phyloP scores from a whole-genome alignment of 352 stramenopile species.

The Globisporangium megalacanthum region DNA sequence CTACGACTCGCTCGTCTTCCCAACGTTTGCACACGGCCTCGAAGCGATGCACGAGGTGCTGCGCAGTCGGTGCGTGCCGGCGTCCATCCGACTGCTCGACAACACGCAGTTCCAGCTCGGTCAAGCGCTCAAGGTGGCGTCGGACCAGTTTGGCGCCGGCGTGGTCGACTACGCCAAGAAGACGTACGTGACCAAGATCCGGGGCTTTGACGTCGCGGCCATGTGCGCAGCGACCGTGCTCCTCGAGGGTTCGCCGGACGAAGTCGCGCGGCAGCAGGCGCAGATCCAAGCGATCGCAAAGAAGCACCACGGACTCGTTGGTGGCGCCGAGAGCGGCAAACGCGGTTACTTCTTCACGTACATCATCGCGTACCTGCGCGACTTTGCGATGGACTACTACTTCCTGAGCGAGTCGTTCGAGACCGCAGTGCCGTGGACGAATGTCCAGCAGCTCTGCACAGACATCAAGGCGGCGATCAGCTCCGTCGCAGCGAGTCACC shows the following conservation, averaged over 20 bases:
- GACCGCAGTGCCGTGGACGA: slow-evolving; percentile 76
- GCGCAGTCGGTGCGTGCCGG: slow-evolving; percentile 57
- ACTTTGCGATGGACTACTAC: slow-evolving; percentile 91
- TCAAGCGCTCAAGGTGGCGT: slow-evolving; percentile 82
- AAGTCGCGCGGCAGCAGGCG: slow-evolving; percentile 44
- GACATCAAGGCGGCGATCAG: slow-evolving; percentile 58
- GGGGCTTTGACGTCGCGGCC: slow-evolving; percentile 61
- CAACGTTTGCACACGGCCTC: slow-evolving; percentile 70
- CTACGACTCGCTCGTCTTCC: slow-evolving; percentile 92
- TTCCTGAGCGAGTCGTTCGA: slow-evolving; percentile 92
- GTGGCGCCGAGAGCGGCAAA: slow-evolving; percentile 81
- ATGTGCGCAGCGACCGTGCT: slow-evolving; percentile 87
- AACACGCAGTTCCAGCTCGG: slow-evolving; percentile 95
- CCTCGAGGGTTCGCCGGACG: slow-evolving; percentile 69
- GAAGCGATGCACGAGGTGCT: slow-evolving; percentile 80
- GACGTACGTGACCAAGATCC: slow-evolving; percentile 73
- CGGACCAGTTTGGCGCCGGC: slow-evolving; percentile 34
- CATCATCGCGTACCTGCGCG: slow-evolving; percentile 92
- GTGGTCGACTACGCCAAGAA: slow-evolving; percentile 80
- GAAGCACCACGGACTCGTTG: slow-evolving; percentile 73
- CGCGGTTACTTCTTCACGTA: slow-evolving; percentile 94
- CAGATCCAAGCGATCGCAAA: slow-evolving; percentile 64
- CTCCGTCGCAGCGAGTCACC: slow-evolving; percentile 21
- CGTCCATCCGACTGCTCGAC: slow-evolving; percentile 90
- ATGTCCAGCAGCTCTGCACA: slow-evolving; percentile 44